Base-by-base conservation (phyloP, 2,329 filamentous ascomycete genomes). In the Alternaria postmessia region DNA sequence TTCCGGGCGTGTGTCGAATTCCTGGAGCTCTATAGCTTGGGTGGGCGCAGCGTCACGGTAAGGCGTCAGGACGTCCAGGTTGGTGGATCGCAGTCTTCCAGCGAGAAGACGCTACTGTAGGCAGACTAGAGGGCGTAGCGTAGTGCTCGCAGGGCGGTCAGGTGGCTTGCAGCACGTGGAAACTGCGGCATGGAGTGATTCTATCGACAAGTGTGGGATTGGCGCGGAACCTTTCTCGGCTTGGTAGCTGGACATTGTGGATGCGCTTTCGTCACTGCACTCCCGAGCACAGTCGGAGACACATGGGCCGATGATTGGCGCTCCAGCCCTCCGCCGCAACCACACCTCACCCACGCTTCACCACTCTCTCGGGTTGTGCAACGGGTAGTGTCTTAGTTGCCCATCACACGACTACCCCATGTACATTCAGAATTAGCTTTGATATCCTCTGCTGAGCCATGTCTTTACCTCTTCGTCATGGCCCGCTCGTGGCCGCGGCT, bases 1-100 rank as follows among this genome's bases (percentile, higher is more conserved):
- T 14, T 48, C 36, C 52, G 59, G 53, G 42, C 34, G 51, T 38
- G 28, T 48, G 46, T 55, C 46, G 51, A 76, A 67, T 65, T 70
- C 63, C 41, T 76, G 70, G 57, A 77, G 75, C 72, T 78, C 75
- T 52, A 76, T 69, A 52, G 65, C 63, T 54, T 72, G 61, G 46
- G 63, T 59, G 61, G 49, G 54, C 63, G 54, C 61, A 53, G 55
- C 61, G 57, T 68, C 60, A 56, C 64, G 69, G 59, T 54, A 62
- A 26, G 64, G 51, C 52, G 65, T 59, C 61, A 65, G 58, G 62
- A 54, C 51, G 67, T 70, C 74, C 73, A 77, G 69, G 68, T 56
- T 75, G 34, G 51, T 38, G 56, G 43, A 28, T 41, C 30, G 46
- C 24, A 43, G 39, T 48, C 39, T 46, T 20, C 11, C 36, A 54